A percentile compares a stretch with the other conserved stretches of the same genome.
Evolutionary conservation across 1,139 yeast species (phyloP).

Genomic region (Pichia sp.): DNA sequence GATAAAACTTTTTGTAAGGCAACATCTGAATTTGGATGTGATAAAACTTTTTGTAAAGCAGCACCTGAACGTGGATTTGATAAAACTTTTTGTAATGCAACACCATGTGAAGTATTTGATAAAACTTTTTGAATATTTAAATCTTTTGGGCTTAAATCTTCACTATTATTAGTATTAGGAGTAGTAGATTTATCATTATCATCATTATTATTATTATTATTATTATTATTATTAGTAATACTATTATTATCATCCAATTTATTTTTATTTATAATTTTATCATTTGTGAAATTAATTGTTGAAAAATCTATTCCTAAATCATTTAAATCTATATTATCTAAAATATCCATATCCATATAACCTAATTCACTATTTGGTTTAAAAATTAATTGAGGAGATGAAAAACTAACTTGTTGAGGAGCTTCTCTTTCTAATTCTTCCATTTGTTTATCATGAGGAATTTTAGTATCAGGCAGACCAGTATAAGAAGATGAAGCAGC

Average conservation of each 20-base stretch:
- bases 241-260: not conserved
- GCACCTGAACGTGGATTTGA: constrained; percentile 18
- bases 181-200: not conserved
- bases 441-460: constrained; percentile 18
- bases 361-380: constrained; percentile 23
- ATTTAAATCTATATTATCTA: constrained; percentile 31
- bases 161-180: too few species aligned
- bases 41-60: constrained; percentile 17
- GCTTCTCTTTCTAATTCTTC: constrained; percentile 31
- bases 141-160: constrained; percentile 2
- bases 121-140: constrained; percentile 14
- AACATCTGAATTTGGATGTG: constrained; percentile 18
- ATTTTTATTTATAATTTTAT: too few species aligned
- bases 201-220: not conserved
- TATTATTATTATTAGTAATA: not conserved
- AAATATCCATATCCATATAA: constrained; percentile 24
- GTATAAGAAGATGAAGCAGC: constrained; percentile 68
- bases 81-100: constrained; percentile 16
- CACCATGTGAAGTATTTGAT: constrained; percentile 17
- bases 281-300: constrained; percentile 4
- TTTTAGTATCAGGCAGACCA: constrained; percentile 31
- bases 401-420: constrained; percentile 66
- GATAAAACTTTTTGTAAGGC: constrained; percentile 19
- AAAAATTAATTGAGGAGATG: constrained; percentile 61
- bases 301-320: constrained; percentile 29